phyloP scores from a whole-genome alignment of 495 filamentous ascomycete species.

The Annulohypoxylon moriforme region DNA sequence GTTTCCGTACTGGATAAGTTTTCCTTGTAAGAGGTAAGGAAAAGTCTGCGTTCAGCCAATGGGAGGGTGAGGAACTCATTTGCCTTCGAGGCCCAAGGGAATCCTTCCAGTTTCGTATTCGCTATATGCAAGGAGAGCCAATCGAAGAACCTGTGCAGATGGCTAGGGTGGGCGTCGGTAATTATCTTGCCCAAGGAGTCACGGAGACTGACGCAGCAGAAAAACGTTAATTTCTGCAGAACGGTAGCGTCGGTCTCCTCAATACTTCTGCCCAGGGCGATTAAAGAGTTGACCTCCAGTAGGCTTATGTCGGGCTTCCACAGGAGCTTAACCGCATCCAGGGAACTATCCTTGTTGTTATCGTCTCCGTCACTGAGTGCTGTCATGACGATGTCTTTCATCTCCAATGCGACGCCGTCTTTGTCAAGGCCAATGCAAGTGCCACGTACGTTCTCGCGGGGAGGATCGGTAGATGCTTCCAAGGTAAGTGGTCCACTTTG shows the following conservation, averaged over 20 bases:
- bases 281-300: neutral
- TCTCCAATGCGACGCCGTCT: constrained; percentile 3
- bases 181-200: neutral
- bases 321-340: constrained; percentile 29
- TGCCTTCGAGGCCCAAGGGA: too few relatives aligned
- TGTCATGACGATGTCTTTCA: neutral
- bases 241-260: neutral
- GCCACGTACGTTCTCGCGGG: too few relatives aligned
- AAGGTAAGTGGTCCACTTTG: too few relatives aligned
- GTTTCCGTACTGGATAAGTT: too few relatives aligned
- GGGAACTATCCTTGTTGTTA: constrained; percentile 9
- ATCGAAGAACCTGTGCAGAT: too few relatives aligned
- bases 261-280: neutral
- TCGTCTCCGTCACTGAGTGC: neutral
- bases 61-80: too few relatives aligned
- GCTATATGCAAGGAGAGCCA: too few relatives aligned
- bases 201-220: neutral
- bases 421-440: constrained; percentile 9
- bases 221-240: neutral
- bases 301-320: constrained; percentile 50
- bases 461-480: too few relatives aligned
- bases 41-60: too few relatives aligned
- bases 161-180: too few relatives aligned
- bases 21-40: too few relatives aligned
- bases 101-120: too few relatives aligned